Evolutionary conservation across 805 yeast species (phyloP), one percentile per base, ranked within the genome.

Genomic region (Hanseniaspora valbyensis): DNA sequence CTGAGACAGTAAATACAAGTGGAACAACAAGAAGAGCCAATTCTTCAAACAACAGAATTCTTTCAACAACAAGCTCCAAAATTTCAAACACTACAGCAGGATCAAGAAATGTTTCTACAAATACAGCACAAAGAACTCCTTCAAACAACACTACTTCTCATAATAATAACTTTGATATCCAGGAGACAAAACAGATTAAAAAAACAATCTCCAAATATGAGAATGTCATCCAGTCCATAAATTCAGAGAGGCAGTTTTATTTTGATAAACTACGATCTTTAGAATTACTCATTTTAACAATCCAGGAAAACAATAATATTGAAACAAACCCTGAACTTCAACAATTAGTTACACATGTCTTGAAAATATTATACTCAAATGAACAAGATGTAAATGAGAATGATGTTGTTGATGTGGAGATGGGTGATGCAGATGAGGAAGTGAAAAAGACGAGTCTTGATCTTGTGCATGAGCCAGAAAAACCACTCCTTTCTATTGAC

Each of bases 231-330:
- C 83, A 80, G 44, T 76, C 80, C 13, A 68, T 86, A 44, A 85
- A 81, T 59, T 76, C 83, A 1, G 96, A 92, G 63, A 77, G 97
- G 55, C 83, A 85, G 63, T 87, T 90, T 60, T 92, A 92, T 64
- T 90, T 85, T 67, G 80, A 83, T 59, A 92, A 90, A 66, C 69
- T 92, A 49, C 74, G 95, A 55, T 95, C 85, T 53, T 84, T 92
- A 51, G 98, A 92, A 65, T 77, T 86, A 25, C 66, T 89, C 42
- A 75, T 82, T 24, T 87, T 83, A 59, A 75, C 80, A 22, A 71
- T 79, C n/a, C 51, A 48, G 14, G 51, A 10, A 73, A 71, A 46
- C 82, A 78, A 48, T 72, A 75, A 49, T 62, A 75, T 42, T 12
- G 8, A 12, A 12, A 33, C 42, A 43, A 67, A 74, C 26, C 70